A percentile compares a stretch with the other conserved stretches of the same genome.
Evolutionary conservation across 495 filamentous ascomycete genomes (phyloP).

Genomic region (Penicillium nucicola): DNA sequence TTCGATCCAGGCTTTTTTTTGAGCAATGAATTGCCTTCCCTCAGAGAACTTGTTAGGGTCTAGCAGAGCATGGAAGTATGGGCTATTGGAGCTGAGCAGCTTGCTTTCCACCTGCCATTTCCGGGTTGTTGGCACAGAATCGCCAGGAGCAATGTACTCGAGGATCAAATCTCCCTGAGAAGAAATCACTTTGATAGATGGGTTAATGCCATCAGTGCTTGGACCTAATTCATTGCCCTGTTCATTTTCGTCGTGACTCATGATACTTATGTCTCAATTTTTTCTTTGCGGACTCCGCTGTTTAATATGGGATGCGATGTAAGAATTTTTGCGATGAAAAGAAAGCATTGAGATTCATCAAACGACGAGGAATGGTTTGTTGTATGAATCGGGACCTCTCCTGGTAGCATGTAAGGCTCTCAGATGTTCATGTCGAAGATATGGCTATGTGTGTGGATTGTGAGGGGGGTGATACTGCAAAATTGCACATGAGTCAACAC

Average conservation of each 20-base stretch:
- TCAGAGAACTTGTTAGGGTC: constrained; percentile 49
- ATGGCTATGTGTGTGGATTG: not conserved
- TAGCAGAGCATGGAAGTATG: constrained; percentile 46
- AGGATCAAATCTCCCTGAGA: constrained; percentile 35
- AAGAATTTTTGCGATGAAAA: not conserved
- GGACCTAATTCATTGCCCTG: not conserved
- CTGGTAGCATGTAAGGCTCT: not conserved
- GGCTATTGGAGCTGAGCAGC: constrained; percentile 30
- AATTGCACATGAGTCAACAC: not conserved
- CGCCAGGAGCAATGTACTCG: constrained; percentile 22
- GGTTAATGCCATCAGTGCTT: not conserved
- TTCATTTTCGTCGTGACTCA: not conserved
- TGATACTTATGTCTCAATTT: not conserved
- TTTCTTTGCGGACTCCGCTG: not conserved
- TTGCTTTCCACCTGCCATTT: constrained; percentile 38
- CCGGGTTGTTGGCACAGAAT: constrained; percentile 8
- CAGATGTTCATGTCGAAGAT: not conserved
- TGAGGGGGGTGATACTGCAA: not conserved
- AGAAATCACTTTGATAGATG: constrained; percentile 18
- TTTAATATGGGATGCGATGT: not conserved
- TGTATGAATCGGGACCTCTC: not conserved
- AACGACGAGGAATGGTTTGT: not conserved
- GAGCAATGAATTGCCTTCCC: constrained; percentile 34
- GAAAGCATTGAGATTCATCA: not conserved
- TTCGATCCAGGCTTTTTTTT: constrained; percentile 16